phyloP scores from a whole-genome alignment of 2,329 filamentous ascomycete species.

The Venturia pyrina region DNA sequence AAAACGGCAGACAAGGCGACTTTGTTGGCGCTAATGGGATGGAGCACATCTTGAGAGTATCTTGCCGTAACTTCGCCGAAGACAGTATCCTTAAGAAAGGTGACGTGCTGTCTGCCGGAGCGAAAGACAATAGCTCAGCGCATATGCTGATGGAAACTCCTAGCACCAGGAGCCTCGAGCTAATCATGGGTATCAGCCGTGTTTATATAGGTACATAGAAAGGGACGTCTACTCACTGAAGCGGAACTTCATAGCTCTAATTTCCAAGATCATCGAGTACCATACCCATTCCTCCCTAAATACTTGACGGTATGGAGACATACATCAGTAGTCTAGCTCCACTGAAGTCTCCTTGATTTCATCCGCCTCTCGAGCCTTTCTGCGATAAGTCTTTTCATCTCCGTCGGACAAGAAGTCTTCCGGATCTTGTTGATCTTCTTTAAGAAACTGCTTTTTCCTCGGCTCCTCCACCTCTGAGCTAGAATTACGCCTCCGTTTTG shows the following conservation, averaged over 20 bases:
- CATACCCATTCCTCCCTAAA: not conserved
- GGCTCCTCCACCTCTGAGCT: not conserved
- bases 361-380: slow-evolving; percentile 26
- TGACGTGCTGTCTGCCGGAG: not conserved
- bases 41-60: not conserved
- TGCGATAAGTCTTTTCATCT: slow-evolving; percentile 15
- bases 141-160: not conserved
- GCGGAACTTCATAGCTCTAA: not conserved
- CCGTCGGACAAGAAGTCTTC: slow-evolving; percentile 13
- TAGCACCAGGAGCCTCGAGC: not conserved
- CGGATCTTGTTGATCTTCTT: slow-evolving; percentile 18
- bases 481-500: slow-evolving; percentile 19
- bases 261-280: not conserved
- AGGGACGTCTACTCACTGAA: not conserved
- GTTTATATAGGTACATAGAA: not conserved
- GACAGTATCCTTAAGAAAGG: not conserved
- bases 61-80: not conserved
- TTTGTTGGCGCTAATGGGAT: not conserved
- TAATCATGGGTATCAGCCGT: not conserved
- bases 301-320: not conserved
- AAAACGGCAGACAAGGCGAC: not conserved
- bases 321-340: slow-evolving; percentile 37
- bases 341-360: slow-evolving; percentile 27
- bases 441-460: slow-evolving; percentile 13
- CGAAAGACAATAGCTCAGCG: not conserved